Percentiles rank a stretch among this genome's conserved stretches.
Evolutionary conservation across 345 rosid genomes (phyloP).

Genomic region (Euclidium syriacum): DNA sequence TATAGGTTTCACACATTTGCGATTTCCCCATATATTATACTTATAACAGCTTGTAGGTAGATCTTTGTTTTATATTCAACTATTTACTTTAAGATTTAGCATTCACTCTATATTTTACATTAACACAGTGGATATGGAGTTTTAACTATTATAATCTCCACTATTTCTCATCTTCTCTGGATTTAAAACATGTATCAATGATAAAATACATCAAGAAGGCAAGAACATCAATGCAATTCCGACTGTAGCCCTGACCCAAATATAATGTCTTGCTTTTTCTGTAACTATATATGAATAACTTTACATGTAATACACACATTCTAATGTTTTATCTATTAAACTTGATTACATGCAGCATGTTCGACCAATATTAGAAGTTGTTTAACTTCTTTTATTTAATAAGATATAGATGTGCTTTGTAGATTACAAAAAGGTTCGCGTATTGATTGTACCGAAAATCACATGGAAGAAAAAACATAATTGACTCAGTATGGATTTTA

Average conservation of each 20-base stretch:
- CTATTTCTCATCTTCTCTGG: background rate
- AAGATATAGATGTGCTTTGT: conserved; percentile 8
- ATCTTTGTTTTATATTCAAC: too few relatives aligned
- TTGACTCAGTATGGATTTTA: conserved; percentile 14
- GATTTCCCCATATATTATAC: too few relatives aligned
- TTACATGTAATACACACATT: conserved; percentile 6
- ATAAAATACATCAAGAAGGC: background rate
- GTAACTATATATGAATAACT: conserved; percentile 5
- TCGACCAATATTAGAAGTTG: background rate
- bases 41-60: too few relatives aligned
- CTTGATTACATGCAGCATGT: conserved; percentile 18
- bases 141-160: too few relatives aligned
- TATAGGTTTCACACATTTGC: too few relatives aligned
- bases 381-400: background rate
- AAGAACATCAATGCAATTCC: conserved; percentile 10
- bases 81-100: too few relatives aligned
- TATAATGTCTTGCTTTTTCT: conserved; percentile 20
- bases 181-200: background rate
- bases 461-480: background rate
- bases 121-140: too few relatives aligned
- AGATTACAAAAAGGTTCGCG: background rate
- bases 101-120: too few relatives aligned
- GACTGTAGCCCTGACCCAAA: conserved; percentile 9
- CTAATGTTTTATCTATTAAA: conserved; percentile 3
- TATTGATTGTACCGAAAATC: background rate